Conservation (phyloP, 495 filamentous ascomycete genomes). For the Xylaria cubensis region DNA sequence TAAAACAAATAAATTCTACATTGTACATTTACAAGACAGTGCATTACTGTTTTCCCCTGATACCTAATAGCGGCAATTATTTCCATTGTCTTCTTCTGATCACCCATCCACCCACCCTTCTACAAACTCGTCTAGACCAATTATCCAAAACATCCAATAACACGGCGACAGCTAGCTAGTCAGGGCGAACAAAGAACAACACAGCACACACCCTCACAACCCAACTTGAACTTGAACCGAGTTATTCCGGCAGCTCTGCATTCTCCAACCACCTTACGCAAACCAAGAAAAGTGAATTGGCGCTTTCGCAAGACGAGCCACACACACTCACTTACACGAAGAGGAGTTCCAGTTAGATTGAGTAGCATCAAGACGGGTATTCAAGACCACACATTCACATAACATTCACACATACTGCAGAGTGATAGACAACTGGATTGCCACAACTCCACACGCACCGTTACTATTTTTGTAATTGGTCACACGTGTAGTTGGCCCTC, state of each 20-base stretch:
- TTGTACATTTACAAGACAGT: neutral
- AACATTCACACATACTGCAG: neutral
- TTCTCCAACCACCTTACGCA: slow-evolving; percentile 21
- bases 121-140: no score
- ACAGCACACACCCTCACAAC: slow-evolving; percentile 11
- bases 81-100: no score
- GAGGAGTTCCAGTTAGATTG: neutral
- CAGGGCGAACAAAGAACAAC: slow-evolving; percentile 13
- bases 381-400: neutral
- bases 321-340: neutral
- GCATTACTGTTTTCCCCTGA: neutral
- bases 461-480: neutral
- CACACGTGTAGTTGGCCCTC: neutral
- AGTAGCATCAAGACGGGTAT: neutral
- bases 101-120: no score
- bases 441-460: slow-evolving; percentile 1
- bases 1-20: neutral
- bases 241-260: neutral
- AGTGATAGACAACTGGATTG: neutral
- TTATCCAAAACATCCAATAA: slow-evolving; percentile 8
- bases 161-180: slow-evolving; percentile 16
- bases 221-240: neutral
- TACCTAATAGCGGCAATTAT: no score
- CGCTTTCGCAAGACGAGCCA: slow-evolving; percentile 1
- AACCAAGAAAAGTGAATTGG: slow-evolving; percentile 8